Base-by-base conservation (phyloP, 345 rosid genomes). In the Passiflora organensis region DNA sequence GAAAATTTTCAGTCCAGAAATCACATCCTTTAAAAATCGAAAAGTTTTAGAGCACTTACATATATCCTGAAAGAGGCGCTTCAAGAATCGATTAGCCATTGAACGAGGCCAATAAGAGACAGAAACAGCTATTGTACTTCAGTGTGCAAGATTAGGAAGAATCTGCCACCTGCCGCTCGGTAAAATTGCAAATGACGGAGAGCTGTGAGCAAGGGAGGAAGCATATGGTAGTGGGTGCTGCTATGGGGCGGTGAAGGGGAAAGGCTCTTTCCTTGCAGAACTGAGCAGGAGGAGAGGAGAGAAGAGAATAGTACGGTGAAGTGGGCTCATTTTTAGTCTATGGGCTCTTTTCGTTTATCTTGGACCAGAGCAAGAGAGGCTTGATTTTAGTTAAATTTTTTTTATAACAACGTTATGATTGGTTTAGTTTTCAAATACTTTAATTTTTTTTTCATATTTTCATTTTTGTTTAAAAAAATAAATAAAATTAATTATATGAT, bases 61-160 rank as follows among this genome's bases (percentile, higher is more conserved):
- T 6, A 19, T 42, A 1, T 53, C 37, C 10, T 47, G 56, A 10
- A 62, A 34, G 19, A 65, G 24, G 32, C 67, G 60, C 37, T 71
- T 71, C 14, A 51, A 32, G 15, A 53, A 39, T 43, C 60, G 68
- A 43, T 57, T 46, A n/a, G 53, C 64, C 68, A 61, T 71, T 49
- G 22, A 16, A 21, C 14, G 48, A 59, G 16, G 32, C 6, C 0
- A 48, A 23, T 1, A 11, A 12, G 32, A 21, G 51, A 11, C 1
- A 15, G 25, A 21, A 22, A 11, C 21, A 10, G 23, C 21, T 18
- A 20, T 22, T 10, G 23, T 4, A 20, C 23, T 18, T 16, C 19
- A 28, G 12, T 14, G 18, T 32, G 9, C 16, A 32, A 9, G 20
- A 11, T 15, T 18, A 28, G 20, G 38, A 32, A n/a, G 54, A 32